Percentiles rank a stretch among this genome's conserved stretches.
phyloP scores from a whole-genome alignment of 2,329 filamentous ascomycete species.

The Stachybotrys chlorohalonatus region DNA sequence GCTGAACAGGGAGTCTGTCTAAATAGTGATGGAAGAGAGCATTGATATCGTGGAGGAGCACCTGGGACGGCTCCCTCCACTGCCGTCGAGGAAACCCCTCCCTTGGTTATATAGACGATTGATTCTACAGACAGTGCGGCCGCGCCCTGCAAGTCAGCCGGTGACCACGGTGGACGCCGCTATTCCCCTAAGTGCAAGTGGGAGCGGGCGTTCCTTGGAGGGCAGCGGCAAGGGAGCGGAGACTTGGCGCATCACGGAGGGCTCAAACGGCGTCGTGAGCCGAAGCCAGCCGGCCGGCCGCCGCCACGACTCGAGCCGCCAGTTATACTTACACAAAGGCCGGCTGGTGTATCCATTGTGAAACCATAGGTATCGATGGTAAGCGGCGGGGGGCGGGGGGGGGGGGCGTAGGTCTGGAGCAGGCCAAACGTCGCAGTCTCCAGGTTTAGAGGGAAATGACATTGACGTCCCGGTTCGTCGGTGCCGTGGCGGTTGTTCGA shows the following conservation, averaged over 20 bases:
- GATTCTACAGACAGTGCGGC: not conserved
- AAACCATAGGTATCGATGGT: no score
- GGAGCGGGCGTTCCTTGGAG: slow-evolving; percentile 20
- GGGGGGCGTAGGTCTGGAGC: no score
- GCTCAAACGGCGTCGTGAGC: not conserved
- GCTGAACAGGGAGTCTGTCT: not conserved
- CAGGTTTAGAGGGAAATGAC: not conserved
- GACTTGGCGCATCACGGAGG: not conserved
- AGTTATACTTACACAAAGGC: no score
- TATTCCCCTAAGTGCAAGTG: slow-evolving; percentile 53
- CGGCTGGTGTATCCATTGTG: no score
- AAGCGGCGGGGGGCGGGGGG: no score
- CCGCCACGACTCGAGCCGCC: not conserved
- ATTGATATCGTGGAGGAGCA: not conserved
- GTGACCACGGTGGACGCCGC: slow-evolving; percentile 15
- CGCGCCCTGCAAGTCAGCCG: not conserved
- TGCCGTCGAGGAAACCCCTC: no score
- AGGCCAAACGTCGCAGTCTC: no score
- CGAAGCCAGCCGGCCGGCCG: not conserved
- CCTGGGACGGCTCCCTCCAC: not conserved
- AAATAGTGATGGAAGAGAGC: not conserved
- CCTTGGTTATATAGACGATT: no score
- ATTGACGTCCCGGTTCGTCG: not conserved
- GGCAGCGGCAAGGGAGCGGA: not conserved
- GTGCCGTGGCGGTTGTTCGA: not conserved